These are phyloP conservation scores for Mycena leptocephala DNA, from an alignment of 768 basidiomycete genomes.

Conservation along the genomic window DNA sequence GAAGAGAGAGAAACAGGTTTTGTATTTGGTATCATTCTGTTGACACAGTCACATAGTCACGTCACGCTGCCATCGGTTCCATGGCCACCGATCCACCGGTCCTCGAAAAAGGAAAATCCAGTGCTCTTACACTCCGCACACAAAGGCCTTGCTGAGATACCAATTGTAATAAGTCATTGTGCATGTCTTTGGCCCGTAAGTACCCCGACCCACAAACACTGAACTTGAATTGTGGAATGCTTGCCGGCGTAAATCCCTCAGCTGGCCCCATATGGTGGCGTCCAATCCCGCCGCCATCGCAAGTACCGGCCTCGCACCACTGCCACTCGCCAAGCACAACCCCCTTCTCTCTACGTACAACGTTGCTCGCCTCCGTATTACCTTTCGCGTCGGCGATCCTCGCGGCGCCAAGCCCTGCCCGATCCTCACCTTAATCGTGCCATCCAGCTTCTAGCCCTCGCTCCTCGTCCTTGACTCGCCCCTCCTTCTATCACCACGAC, in stretches of 20 bases:
- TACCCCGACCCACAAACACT: background rate
- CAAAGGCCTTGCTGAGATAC: background rate
- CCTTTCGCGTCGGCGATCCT: background rate
- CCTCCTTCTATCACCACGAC: background rate
- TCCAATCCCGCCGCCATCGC: conserved; percentile 26
- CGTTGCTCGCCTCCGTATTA: background rate
- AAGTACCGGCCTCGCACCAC: no score
- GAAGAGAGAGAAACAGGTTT: background rate
- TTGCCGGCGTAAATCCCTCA: conserved; percentile 24
- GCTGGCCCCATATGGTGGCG: conserved; percentile 1
- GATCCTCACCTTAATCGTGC: background rate
- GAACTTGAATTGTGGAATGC: no score
- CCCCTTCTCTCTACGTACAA: background rate
- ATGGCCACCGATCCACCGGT: background rate
- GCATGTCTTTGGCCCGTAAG: background rate
- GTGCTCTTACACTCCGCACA: background rate
- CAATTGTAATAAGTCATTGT: background rate
- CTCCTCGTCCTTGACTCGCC: no score
- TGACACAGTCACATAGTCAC: background rate
- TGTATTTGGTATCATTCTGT: background rate
- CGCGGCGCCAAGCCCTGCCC: background rate
- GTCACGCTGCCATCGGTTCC: background rate
- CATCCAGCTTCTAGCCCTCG: background rate
- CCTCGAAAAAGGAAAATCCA: background rate
- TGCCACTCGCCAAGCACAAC: background rate